Evolutionary conservation across 2,329 filamentous ascomycete species (phyloP).

Genomic region (Phyllosticta paracitricarpa): DNA sequence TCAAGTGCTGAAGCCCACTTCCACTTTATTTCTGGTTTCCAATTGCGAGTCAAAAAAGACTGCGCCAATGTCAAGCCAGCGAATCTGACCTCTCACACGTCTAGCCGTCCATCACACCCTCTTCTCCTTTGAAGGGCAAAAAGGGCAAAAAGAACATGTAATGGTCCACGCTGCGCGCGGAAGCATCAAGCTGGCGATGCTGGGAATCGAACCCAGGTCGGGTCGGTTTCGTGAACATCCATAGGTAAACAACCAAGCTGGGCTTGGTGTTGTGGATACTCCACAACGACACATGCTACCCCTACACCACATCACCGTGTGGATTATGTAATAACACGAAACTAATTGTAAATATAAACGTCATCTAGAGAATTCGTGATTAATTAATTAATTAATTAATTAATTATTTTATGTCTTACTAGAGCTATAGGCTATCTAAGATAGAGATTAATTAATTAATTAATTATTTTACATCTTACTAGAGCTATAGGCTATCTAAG

Average conservation of each 20-base stretch:
- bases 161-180: neutral
- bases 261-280: neutral
- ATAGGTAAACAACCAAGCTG: neutral
- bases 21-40: no score
- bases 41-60: no score
- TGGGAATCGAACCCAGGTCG: constrained; percentile 10
- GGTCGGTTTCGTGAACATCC: neutral
- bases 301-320: neutral
- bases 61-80: no score
- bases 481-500: no score
- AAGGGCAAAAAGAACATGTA: neutral
- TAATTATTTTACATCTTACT: no score
- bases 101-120: no score
- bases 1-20: no score
- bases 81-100: no score
- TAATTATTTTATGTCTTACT: neutral
- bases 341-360: neutral
- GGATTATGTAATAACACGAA: neutral
- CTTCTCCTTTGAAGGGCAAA: neutral
- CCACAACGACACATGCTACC: constrained; percentile 6
- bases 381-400: neutral
- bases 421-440: no score
- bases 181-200: neutral
- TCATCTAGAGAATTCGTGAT: neutral
- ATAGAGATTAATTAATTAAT: no score